These are phyloP conservation scores for Ampelomyces quisqualis DNA, from an alignment of 2,329 filamentous ascomycete species.

Conservation along the genomic window DNA sequence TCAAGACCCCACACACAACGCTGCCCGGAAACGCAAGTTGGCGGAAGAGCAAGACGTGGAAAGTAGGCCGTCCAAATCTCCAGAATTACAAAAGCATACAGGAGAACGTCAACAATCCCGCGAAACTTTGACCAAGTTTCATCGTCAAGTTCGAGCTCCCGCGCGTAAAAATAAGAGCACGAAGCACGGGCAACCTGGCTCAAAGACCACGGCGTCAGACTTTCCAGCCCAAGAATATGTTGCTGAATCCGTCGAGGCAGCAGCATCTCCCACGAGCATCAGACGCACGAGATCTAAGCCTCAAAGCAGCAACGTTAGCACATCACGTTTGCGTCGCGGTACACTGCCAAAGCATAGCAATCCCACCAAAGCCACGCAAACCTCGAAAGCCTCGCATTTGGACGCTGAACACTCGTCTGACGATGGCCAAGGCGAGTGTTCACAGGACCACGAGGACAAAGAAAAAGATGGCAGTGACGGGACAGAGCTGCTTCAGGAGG, in stretches of 20 bases:
- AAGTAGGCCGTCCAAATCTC: background rate
- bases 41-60: background rate
- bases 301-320: background rate
- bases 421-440: background rate
- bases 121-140: too few relatives aligned
- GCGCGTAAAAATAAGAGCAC: background rate
- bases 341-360: background rate
- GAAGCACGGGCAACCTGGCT: too few relatives aligned
- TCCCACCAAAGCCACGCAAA: background rate
- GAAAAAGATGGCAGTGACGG: background rate
- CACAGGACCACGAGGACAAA: background rate
- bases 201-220: background rate
- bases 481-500: background rate
- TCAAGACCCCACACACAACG: background rate
- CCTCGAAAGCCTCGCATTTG: too few relatives aligned
- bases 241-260: background rate
- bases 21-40: background rate
- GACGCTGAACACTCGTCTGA: too few relatives aligned
- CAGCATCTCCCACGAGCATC: background rate
- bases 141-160: background rate
- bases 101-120: too few relatives aligned
- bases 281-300: background rate
- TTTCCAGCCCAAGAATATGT: background rate
- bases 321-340: background rate
- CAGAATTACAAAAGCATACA: background rate